Base-by-base conservation (phyloP, 129 eudicot species). In the Ambrosia trifida region DNA sequence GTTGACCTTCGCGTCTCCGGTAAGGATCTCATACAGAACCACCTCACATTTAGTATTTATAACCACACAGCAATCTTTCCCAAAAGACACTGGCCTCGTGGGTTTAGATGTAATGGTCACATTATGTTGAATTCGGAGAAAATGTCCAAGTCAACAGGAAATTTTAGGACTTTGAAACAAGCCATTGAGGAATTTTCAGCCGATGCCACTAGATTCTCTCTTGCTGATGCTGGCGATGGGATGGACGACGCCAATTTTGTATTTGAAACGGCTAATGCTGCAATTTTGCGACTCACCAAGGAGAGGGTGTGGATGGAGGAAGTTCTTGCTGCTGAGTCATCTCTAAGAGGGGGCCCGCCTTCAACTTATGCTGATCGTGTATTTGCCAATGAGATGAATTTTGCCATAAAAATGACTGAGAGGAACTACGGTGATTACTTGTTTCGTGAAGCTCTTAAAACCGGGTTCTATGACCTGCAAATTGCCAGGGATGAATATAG, bases 201-300 rank as follows among this genome's bases (percentile, higher is more conserved):
- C 20, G 96, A 89, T 81, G 96, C 96, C 59, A 89, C 96, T 3
- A 60, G 96, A 64, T 86, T 89, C 69, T 82, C 96, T 17, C 96
- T 89, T 76, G 96, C 96, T 38, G 96, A 89, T 74, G 96, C 96
- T 0, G 96, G 96, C 12, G 93, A 89, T 61, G 90, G 96, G 1
- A 88, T 91, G 87, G 97, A 91, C 24, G 97, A 91, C 68, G 97
- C 97, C 8, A 91, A 91, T 65, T 91, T 91, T 32, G 97, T 91
- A 8, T 91, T 91, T 68, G 97, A 91, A 70, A 91, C 96, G 0
- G 92, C 97, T 0, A 91, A 91, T 82, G 86, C 96, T 49, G 97
- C 96, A 17, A 91, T 91, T 45, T 72, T 91, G 33, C 84, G 97
- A 38, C 89, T 91, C 16, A 91, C 97, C 0, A 91, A 88, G 66